Evolutionary conservation across 2,329 filamentous ascomycete species (phyloP).

Genomic region (Chaetomiaceae sp.): DNA sequence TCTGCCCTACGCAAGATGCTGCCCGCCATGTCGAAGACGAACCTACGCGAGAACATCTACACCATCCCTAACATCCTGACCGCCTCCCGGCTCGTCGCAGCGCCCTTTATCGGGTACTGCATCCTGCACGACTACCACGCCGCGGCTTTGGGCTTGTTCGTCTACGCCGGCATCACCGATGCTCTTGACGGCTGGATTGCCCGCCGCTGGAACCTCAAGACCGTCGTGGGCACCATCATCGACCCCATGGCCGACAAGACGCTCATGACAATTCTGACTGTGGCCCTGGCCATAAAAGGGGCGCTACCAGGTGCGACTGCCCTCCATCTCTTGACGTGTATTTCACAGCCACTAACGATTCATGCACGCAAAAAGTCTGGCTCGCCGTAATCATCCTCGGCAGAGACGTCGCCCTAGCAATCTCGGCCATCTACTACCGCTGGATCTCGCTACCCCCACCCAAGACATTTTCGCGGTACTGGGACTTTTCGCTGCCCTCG

Average conservation of each 20-base stretch:
- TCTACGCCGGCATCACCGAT: constrained; percentile 87
- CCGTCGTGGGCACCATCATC: constrained; percentile 90
- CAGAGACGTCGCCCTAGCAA: constrained; percentile 74
- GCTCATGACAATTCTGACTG: constrained; percentile 89
- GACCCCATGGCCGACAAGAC: constrained; percentile 97
- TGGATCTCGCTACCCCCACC: constrained; percentile 91
- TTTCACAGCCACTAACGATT: background rate
- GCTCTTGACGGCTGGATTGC: constrained; percentile 93
- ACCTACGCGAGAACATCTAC: constrained; percentile 83
- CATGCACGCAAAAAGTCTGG: constrained; percentile 57
- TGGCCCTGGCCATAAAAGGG: constrained; percentile 78
- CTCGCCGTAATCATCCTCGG: constrained; percentile 87
- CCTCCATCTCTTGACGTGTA: background rate
- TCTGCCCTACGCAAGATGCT: constrained; percentile 30
- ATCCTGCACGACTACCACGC: constrained; percentile 78
- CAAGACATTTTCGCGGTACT: constrained; percentile 88
- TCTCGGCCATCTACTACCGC: constrained; percentile 90
- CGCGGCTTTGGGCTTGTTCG: constrained; percentile 79
- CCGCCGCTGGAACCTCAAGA: constrained; percentile 78
- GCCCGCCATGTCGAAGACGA: constrained; percentile 27
- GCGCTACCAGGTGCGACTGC: constrained; percentile 65
- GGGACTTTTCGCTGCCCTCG: constrained; percentile 91
- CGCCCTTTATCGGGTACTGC: constrained; percentile 82
- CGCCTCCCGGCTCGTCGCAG: constrained; percentile 74
- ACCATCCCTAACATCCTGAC: constrained; percentile 94